Percentiles rank a stretch among this genome's conserved stretches.
phyloP scores from a whole-genome alignment of 768 basidiomycete species.

The Tricholoma terreum region DNA sequence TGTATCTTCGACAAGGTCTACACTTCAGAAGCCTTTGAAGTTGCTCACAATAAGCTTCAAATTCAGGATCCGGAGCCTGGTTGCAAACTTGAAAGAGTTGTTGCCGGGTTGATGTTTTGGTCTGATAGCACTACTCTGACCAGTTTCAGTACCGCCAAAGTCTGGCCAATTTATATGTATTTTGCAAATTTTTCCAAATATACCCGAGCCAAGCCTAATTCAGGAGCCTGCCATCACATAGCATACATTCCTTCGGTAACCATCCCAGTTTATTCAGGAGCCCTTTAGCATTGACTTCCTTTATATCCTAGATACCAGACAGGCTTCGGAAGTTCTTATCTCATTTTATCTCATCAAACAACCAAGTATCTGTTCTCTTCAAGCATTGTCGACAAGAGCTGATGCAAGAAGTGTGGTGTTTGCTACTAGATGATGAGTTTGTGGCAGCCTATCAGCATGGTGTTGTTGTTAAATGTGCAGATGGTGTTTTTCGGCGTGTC shows the following conservation, averaged over 20 bases:
- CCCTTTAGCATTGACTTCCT: background rate
- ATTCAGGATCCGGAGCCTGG: slow-evolving; percentile 13
- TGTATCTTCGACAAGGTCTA: slow-evolving; percentile 24
- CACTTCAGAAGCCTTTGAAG: slow-evolving; percentile 20
- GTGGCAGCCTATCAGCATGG: slow-evolving; percentile 24
- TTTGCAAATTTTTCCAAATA: background rate
- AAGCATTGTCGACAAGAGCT: slow-evolving; percentile 27
- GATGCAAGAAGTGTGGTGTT: slow-evolving; percentile 24
- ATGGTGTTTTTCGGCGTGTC: slow-evolving; percentile 24
- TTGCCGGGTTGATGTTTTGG: slow-evolving; percentile 27
- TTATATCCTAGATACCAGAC: slow-evolving; percentile 22
- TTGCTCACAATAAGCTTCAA: slow-evolving; percentile 18
- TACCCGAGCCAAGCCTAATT: too few relatives aligned
- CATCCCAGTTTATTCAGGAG: too few relatives aligned
- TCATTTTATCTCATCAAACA: slow-evolving; percentile 6
- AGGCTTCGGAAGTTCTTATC: slow-evolving; percentile 18
- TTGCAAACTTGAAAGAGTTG: slow-evolving; percentile 15
- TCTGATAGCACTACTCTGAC: background rate
- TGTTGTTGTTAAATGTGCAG: slow-evolving; percentile 26
- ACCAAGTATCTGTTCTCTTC: slow-evolving; percentile 9
- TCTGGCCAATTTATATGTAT: background rate
- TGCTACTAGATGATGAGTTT: slow-evolving; percentile 26
- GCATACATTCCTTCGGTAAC: background rate
- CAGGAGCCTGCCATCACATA: background rate
- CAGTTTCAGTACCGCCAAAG: background rate